Evolutionary conservation across 202 grass and related monocot genomes (phyloP).

Genomic region (Tripidium arundinaceum): DNA sequence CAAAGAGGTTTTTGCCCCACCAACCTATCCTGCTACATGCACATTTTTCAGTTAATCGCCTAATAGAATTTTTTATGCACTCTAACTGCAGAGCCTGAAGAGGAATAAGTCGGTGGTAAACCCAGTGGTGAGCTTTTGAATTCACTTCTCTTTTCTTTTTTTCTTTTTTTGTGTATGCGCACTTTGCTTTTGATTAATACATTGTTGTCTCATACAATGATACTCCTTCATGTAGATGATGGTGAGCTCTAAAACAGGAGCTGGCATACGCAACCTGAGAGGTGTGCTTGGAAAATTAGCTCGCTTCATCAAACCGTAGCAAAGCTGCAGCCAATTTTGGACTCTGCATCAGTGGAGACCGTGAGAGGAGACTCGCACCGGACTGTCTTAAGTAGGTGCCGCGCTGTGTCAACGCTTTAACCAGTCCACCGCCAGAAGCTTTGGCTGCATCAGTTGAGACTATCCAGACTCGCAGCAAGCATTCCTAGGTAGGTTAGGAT

Average conservation of each 20-base stretch:
- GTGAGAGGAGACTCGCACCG: neutral
- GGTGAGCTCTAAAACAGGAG: conserved; percentile 91
- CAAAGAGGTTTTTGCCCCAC: conserved; percentile 56
- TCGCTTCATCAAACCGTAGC: conserved; percentile 78
- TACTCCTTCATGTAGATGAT: conserved; percentile 56
- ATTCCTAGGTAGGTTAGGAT: neutral
- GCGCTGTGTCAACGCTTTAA: neutral
- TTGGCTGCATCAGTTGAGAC: neutral
- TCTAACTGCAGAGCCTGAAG: conserved; percentile 64
- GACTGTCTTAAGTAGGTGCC: neutral
- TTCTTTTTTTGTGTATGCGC: neutral
- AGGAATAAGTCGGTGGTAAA: conserved; percentile 70
- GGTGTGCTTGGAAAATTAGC: conserved; percentile 62
- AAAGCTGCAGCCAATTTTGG: neutral
- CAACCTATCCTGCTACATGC: neutral
- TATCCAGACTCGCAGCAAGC: neutral
- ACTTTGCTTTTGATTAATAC: neutral
- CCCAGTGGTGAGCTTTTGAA: conserved; percentile 63
- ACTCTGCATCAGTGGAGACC: neutral
- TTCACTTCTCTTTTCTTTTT: neutral
- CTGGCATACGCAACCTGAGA: conserved; percentile 67
- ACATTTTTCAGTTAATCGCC: neutral
- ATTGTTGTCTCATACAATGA: neutral
- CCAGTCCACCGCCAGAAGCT: neutral
- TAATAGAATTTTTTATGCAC: conserved; percentile 3